Evolutionary conservation across 208 protist genomes (phyloP).

Genomic region (Vickermania spadyakhi): DNA sequence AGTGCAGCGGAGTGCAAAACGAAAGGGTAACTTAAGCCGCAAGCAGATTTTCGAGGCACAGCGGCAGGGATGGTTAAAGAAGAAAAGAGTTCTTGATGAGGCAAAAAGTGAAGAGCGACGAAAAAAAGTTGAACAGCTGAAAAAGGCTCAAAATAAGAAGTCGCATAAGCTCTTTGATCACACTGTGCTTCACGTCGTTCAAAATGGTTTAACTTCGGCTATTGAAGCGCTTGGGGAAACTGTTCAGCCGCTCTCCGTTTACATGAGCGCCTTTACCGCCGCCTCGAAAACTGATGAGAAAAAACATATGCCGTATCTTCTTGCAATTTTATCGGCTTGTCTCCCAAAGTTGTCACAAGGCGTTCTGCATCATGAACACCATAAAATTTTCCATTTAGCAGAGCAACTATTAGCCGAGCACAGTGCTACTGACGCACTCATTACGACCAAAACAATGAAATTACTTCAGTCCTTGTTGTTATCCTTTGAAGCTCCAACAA

Average conservation of each 20-base stretch:
- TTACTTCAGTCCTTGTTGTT: conserved; percentile 57
- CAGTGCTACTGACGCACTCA: conserved; percentile 35
- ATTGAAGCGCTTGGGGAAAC: conserved; percentile 51
- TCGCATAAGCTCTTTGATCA: conserved; percentile 65
- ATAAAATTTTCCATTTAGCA: conserved; percentile 27
- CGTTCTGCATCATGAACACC: conserved; percentile 43
- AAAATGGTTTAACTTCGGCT: conserved; percentile 59
- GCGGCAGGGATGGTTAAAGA: conserved; percentile 36
- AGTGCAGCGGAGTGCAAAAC: conserved; percentile 15
- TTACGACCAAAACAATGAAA: conserved; percentile 67
- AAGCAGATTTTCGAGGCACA: conserved; percentile 60
- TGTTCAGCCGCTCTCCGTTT: conserved; percentile 65
- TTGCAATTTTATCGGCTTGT: conserved; percentile 68
- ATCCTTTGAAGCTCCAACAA: conserved; percentile 36
- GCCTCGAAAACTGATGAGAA: conserved; percentile 49
- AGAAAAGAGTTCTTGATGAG: conserved; percentile 35
- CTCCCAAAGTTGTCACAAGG: conserved; percentile 61
- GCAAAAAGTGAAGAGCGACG: conserved; percentile 23
- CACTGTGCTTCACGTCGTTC: conserved; percentile 41
- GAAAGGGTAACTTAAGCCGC: conserved; percentile 62
- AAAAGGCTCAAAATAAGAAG: conserved; percentile 68
- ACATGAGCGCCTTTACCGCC: conserved; percentile 69
- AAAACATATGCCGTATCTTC: conserved; percentile 70
- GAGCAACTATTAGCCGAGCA: conserved; percentile 75
- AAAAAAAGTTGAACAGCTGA: conserved; percentile 24